These are phyloP conservation scores for Stygiomarasmius scandens DNA, from an alignment of 1,284 basidiomycete genomes.

Conservation along the genomic window DNA sequence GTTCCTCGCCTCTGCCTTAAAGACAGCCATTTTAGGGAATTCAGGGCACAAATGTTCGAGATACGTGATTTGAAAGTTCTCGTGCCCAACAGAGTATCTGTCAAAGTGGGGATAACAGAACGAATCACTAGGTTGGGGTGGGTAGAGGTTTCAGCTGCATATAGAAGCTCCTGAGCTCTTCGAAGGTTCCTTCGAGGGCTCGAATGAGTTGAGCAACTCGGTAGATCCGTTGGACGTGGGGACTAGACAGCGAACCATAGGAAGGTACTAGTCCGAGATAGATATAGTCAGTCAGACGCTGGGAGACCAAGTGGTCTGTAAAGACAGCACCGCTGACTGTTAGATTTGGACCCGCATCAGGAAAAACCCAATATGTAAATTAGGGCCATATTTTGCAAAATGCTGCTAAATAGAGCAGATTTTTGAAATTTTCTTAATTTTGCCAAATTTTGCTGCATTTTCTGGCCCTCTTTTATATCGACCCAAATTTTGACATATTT, in stretches of 20 bases:
- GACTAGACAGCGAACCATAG: neutral
- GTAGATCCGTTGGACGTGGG: neutral
- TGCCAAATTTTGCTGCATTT: too few species aligned
- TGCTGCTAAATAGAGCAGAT: too few species aligned
- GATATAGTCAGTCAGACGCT: slow-evolving; percentile 4
- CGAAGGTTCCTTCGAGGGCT: neutral
- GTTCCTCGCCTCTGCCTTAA: neutral
- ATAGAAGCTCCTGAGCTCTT: slow-evolving; percentile 2
- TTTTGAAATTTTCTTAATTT: too few species aligned
- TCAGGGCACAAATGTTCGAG: neutral
- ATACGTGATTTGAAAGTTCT: neutral
- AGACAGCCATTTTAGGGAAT: neutral
- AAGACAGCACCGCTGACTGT: slow-evolving; percentile 5
- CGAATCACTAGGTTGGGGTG: neutral
- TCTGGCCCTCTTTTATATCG: too few species aligned
- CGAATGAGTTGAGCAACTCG: slow-evolving; percentile 4
- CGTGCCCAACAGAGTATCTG: neutral
- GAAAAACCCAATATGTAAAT: slow-evolving; percentile 4
- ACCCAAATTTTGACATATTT: too few species aligned
- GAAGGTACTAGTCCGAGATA: neutral
- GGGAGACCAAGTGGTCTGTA: neutral
- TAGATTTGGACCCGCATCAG: slow-evolving; percentile 3
- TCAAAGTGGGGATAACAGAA: neutral
- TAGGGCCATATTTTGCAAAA: neutral
- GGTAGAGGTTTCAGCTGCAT: neutral